phyloP scores from a whole-genome alignment of 441 rosid species.

The Adansonia gregorii region DNA sequence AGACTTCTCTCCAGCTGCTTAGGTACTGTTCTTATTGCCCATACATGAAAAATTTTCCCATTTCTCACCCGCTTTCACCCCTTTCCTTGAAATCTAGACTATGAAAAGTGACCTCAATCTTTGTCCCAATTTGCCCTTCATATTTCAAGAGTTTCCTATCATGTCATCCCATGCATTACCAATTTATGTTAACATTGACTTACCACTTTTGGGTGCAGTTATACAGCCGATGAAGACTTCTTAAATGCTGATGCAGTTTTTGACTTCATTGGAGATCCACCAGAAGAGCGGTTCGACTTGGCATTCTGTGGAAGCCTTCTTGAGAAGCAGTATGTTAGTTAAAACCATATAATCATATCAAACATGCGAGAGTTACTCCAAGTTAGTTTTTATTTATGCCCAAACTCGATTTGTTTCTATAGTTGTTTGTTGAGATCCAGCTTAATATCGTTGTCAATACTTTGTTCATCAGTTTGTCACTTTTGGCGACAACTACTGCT shows the following conservation, averaged over 20 bases:
- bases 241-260: conserved; percentile 85
- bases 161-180: not conserved
- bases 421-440: not conserved
- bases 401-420: not conserved
- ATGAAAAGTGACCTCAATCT: not conserved
- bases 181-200: not conserved
- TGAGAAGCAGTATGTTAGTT: conserved; percentile 77
- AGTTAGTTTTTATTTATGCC: not conserved
- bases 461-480: not conserved
- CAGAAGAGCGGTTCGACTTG: conserved; percentile 82
- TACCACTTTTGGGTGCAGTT: conserved; percentile 45
- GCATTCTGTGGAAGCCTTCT: conserved; percentile 80
- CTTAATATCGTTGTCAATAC: not conserved
- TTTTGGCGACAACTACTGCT: not conserved
- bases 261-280: conserved; percentile 96
- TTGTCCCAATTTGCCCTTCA: not conserved
- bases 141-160: not conserved
- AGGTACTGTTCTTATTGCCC: not conserved
- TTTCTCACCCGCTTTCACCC: not conserved
- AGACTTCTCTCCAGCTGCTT: not conserved
- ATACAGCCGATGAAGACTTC: conserved; percentile 91
- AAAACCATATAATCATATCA: conserved; percentile 9
- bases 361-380: not conserved
- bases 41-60: not conserved
- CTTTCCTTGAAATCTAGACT: not conserved